Base-by-base conservation (phyloP, 2,329 filamentous ascomycete species). In the Septoria petroselini region DNA sequence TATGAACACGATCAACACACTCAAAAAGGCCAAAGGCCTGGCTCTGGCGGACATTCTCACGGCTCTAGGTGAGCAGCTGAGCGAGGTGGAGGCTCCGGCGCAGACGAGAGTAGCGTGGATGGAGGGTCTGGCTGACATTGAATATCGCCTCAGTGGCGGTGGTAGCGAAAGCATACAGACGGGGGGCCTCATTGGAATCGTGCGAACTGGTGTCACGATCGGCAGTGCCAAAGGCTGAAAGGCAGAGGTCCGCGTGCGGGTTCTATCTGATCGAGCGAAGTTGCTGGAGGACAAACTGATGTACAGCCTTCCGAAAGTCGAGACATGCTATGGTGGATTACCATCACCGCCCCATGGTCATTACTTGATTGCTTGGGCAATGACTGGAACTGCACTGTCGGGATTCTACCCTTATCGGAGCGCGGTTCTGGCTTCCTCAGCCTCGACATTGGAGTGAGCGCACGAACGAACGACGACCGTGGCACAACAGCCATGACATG, bases 11-110 rank as follows among this genome's bases (percentile, higher is more conserved):
- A 84, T 98, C 69, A 93, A 93, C 65, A 83, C 87, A 0, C 76
- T 98, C 54, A 98, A 98, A 72, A 78, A 82, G 3, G 79, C 82
- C 49, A 88, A 93, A 63, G 93, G 93, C 0, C 75, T 98, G 40
- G 93, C 93, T 1, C 71, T 98, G 53, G 93, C 93, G 3, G 93
- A 98, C 67, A 96, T 98, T 50, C 81, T 98, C 58, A 94, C 90
- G 0, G 82, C 88, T 0, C 68, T 97, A 33, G 82, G 86, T 0
- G 91, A 96, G 61, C 86, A 95, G 71, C 70, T 98, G 50, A 78
- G 81, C 15, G 85, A 84, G 66, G 73, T 96, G 41, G 88, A 95
- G 59, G 93, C 95, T 9, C 86, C 85, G 45, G 78, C 88, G 0
- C 86, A 91, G 67, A 91, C 90, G 8, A 86, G 93, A 76, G 86